Evolutionary conservation across 768 basidiomycete genomes (phyloP), one percentile per base, ranked within the genome.

Genomic region (Panaeolus papilionaceus): DNA sequence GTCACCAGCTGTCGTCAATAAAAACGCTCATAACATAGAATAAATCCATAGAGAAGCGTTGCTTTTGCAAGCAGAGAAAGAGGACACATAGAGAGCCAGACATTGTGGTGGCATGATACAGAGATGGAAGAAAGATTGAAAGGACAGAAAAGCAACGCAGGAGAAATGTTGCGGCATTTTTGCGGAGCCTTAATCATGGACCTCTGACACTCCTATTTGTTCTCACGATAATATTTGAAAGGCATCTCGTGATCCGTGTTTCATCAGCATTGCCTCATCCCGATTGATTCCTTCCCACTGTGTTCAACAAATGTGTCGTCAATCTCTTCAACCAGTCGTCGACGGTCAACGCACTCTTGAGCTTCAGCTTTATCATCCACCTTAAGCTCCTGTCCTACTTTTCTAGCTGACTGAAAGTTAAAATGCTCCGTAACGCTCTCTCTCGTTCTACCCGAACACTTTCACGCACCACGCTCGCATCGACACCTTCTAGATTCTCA

Each of bases 341-440:
- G 18, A 47, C 20, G 3, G 45, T 40, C 39, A 40, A 40, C 18
- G 3, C 18, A 18, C 18, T 47, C 45, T 14, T 14, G 7, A 47
- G 45, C 39, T 40, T 39, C 28, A 23, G 20, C 45, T 40, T 39
- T 20, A 16, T 12, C 45, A 51, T 44, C 37, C 51, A 61, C 42
- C 44, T 58, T 20, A 0, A 23, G 20, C 40, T 39, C 61, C 18
- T 18, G 12, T 44, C 26, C 16, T 62, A 28, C 38, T 10, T 14
- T 51, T n/a, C 42, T 23, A 42, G 33, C 5, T 33, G 3, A 33
- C 33, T 33, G 33, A 33, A 33, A 33, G 33, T 33, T 33, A 33
- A 38, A 64, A 81, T 80, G 79, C 70, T 78, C 62, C 74, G 79
- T 67, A 70, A 69, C n/a, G 66, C 74, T 28, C 38, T 77, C 58